A percentile compares a stretch with the other conserved stretches of the same genome.
These are phyloP conservation scores for Fusarium nelsonii DNA, from an alignment of 2,329 filamentous ascomycete genomes.

Conservation along the genomic window DNA sequence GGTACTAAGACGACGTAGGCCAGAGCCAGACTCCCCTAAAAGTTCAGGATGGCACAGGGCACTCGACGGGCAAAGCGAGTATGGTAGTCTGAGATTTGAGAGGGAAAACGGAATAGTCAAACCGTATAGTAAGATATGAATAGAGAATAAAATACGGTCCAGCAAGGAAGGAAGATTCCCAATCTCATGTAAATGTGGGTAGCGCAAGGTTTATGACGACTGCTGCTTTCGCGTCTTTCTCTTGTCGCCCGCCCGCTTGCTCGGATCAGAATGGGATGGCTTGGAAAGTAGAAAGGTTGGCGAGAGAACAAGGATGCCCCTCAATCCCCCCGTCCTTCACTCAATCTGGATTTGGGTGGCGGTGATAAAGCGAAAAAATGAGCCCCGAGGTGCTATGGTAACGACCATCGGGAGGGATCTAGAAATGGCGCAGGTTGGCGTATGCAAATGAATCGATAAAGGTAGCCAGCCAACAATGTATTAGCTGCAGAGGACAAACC, in stretches of 20 bases:
- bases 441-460: slow-evolving; percentile 15
- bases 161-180: slow-evolving; percentile 28
- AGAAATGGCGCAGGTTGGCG: slow-evolving; percentile 30
- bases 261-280: not conserved
- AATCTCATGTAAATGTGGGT: slow-evolving; percentile 39
- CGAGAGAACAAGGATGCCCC: slow-evolving; percentile 14
- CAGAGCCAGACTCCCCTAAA: not conserved
- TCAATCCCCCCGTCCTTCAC: not conserved
- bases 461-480: slow-evolving; percentile 4
- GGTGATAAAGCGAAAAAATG: not conserved
- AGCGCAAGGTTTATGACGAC: slow-evolving; percentile 37
- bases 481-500: slow-evolving; percentile 13
- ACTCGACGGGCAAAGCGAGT: slow-evolving; percentile 26
- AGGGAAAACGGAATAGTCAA: slow-evolving; percentile 23
- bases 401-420: slow-evolving; percentile 7
- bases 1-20: too few species aligned
- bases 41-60: slow-evolving; percentile 35
- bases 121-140: slow-evolving; percentile 33
- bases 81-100: slow-evolving; percentile 17
- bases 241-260: not conserved
- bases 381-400: slow-evolving; percentile 7
- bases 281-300: slow-evolving; percentile 5
- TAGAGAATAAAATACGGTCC: slow-evolving; percentile 23
- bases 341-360: slow-evolving; percentile 1
- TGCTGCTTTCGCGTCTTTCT: slow-evolving; percentile 30